Conservation (phyloP, 176 grass and related monocot genomes). For the Metroxylon sagu region DNA sequence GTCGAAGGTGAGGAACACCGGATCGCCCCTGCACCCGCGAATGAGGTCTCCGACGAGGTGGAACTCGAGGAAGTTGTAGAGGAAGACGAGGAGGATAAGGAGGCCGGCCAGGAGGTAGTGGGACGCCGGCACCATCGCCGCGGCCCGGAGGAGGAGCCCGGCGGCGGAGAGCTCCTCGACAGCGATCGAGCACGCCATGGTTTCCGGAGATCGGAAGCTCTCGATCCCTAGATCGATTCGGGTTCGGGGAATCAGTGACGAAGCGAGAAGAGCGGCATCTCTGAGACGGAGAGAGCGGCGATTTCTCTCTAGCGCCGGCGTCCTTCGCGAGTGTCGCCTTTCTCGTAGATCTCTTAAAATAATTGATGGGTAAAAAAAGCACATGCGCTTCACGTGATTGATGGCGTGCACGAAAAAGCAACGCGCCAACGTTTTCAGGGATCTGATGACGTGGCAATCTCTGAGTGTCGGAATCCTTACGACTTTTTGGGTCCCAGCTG, state of each 20-base stretch:
- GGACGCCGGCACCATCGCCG: slow-evolving; percentile 23
- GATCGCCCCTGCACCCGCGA: slow-evolving; percentile 54
- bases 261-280: neutral
- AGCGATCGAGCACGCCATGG: slow-evolving; percentile 13
- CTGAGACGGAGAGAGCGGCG: no score
- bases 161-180: slow-evolving; percentile 23
- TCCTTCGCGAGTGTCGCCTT: no score
- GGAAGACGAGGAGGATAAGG: slow-evolving; percentile 17
- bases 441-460: no score
- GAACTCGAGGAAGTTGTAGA: slow-evolving; percentile 81
- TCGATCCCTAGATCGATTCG: neutral
- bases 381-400: no score
- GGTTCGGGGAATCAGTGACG: neutral
- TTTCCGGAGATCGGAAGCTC: neutral
- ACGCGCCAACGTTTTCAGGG: no score
- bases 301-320: no score
- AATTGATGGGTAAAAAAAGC: no score
- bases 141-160: slow-evolving; percentile 53
- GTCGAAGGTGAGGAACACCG: slow-evolving; percentile 69
- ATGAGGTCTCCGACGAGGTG: slow-evolving; percentile 58
- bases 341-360: no score
- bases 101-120: slow-evolving; percentile 46
- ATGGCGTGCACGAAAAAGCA: no score
- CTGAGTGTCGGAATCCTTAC: no score
- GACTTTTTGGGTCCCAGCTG: no score